These are phyloP conservation scores for Aspergillus quadricinctus DNA, from an alignment of 2,329 filamentous ascomycete species.

Conservation along the genomic window DNA sequence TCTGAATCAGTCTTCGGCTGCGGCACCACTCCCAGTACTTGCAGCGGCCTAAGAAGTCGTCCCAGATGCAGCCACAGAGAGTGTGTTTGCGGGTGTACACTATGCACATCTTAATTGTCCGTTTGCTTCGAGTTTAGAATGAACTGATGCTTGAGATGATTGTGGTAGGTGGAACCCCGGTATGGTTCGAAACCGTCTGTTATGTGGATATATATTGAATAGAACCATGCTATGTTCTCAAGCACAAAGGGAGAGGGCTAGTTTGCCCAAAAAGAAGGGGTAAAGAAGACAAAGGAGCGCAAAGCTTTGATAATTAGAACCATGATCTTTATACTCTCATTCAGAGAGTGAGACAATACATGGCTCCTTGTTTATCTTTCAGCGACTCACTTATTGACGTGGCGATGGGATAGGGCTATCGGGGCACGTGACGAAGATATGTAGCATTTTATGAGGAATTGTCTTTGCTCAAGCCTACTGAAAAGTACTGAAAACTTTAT, in stretches of 20 bases:
- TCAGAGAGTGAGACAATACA: background rate
- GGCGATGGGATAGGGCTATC: background rate
- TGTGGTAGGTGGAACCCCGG: background rate
- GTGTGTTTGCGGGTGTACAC: slow-evolving; percentile 14
- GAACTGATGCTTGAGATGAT: background rate
- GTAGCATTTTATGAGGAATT: background rate
- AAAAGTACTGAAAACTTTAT: background rate
- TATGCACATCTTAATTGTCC: slow-evolving; percentile 15
- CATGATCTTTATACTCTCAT: background rate
- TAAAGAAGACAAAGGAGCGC: no score
- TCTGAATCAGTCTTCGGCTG: slow-evolving; percentile 6
- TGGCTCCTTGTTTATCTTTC: background rate
- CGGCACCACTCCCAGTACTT: background rate
- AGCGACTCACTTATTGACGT: background rate
- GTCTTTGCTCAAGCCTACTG: background rate
- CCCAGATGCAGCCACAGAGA: slow-evolving; percentile 22
- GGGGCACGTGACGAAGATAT: background rate
- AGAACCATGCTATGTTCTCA: no score
- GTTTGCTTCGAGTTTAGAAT: background rate
- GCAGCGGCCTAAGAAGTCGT: slow-evolving; percentile 8
- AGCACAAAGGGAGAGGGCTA: no score
- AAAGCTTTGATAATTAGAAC: no score
- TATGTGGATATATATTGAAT: no score
- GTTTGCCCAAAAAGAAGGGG: no score
- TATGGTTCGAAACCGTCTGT: background rate